Percentiles rank a stretch among this genome's conserved stretches.
phyloP scores from a whole-genome alignment of 352 stramenopile species.

The Phytophthora parvispora region DNA sequence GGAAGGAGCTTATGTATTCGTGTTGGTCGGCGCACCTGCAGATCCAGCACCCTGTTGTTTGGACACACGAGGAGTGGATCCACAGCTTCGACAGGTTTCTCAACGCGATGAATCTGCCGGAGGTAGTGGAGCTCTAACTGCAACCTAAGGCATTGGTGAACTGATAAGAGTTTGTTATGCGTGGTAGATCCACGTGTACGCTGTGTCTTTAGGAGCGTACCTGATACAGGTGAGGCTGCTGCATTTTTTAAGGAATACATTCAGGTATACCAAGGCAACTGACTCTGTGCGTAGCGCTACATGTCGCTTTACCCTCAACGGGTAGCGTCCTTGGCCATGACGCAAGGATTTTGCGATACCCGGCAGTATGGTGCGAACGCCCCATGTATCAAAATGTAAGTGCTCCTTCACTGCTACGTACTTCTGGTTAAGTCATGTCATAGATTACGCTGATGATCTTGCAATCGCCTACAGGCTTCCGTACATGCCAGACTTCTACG shows the following conservation, averaged over 20 bases:
- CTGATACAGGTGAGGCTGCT: slow-evolving; percentile 61
- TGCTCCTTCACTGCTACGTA: neutral
- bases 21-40: slow-evolving; percentile 8
- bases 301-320: slow-evolving; percentile 65
- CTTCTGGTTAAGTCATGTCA: neutral
- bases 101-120: slow-evolving; percentile 61
- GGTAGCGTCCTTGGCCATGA: slow-evolving; percentile 69
- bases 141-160: neutral
- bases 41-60: slow-evolving; percentile 81
- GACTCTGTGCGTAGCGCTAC: slow-evolving; percentile 49
- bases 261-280: too few relatives aligned
- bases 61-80: slow-evolving; percentile 86
- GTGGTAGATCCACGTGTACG: slow-evolving; percentile 71
- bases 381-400: slow-evolving; percentile 67
- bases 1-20: neutral
- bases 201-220: slow-evolving; percentile 74
- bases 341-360: slow-evolving; percentile 74
- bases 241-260: too few relatives aligned
- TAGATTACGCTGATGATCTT: neutral
- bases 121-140: slow-evolving; percentile 20
- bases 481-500: slow-evolving; percentile 78
- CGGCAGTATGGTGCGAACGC: slow-evolving; percentile 49
- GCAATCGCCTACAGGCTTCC: slow-evolving; percentile 46
- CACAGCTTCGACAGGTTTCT: slow-evolving; percentile 87
- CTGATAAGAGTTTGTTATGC: neutral